Conservation (phyloP, 371 early-diverging fungal genomes). For the Chytridium lagenaria region DNA sequence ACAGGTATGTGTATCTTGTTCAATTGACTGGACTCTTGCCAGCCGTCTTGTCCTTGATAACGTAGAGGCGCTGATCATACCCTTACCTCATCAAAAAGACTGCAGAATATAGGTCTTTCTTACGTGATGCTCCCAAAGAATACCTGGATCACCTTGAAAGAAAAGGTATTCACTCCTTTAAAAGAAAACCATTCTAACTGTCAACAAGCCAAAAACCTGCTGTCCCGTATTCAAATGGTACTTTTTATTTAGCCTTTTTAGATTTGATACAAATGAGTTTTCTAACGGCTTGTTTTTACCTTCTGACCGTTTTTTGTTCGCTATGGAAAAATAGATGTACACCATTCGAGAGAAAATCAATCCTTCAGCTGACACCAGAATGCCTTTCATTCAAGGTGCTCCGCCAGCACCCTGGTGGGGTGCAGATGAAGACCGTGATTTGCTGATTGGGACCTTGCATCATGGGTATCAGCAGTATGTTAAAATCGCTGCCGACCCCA, state of each 20-base stretch:
- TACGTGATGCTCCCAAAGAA: constrained; percentile 71
- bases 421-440: constrained; percentile 77
- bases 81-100: constrained; percentile 21
- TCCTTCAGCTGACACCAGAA: constrained; percentile 51
- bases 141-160: constrained; percentile 75
- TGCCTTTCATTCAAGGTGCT: constrained; percentile 63
- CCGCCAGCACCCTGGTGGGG: constrained; percentile 86
- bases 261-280: background rate
- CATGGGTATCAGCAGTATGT: constrained; percentile 82
- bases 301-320: background rate
- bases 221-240: constrained; percentile 74
- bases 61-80: too few species aligned
- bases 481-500: constrained; percentile 31
- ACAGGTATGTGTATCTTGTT: constrained; percentile 27
- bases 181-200: background rate
- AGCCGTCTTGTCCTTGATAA: too few species aligned
- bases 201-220: constrained; percentile 63
- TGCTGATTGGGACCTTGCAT: constrained; percentile 78
- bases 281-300: background rate
- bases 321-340: constrained; percentile 67
- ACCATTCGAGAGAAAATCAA: constrained; percentile 69
- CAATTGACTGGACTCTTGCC: background rate
- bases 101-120: constrained; percentile 59
- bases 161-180: constrained; percentile 47
- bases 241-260: background rate